A percentile compares a stretch with the other conserved stretches of the same genome.
phyloP scores from a whole-genome alignment of 495 filamentous ascomycete genomes.

The Clohesyomyces aquaticus region DNA sequence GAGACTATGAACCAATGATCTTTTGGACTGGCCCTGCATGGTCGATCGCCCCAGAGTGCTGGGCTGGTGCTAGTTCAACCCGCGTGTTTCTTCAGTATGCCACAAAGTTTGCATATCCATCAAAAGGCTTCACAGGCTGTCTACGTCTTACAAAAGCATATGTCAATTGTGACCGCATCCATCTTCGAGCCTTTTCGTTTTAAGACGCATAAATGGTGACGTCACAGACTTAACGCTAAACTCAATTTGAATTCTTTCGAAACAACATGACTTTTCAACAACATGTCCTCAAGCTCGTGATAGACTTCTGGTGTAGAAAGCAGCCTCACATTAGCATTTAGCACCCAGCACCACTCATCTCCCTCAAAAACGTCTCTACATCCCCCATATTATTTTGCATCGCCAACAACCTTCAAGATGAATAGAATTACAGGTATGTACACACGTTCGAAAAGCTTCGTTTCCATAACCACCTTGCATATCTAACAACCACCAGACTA shows the following conservation, averaged over 20 bases:
- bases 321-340: background rate
- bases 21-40: too few relatives aligned
- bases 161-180: background rate
- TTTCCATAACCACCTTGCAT: background rate
- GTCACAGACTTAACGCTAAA: constrained; percentile 7
- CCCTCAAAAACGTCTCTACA: background rate
- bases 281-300: constrained; percentile 20
- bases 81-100: too few relatives aligned
- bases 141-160: too few relatives aligned
- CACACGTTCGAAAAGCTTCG: background rate
- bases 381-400: background rate
- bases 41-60: too few relatives aligned
- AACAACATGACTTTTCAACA: constrained; percentile 17
- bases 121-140: too few relatives aligned
- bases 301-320: background rate
- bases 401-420: too few relatives aligned
- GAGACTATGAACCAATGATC: too few relatives aligned
- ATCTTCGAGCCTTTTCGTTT: background rate
- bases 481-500: constrained; percentile 17
- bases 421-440: constrained; percentile 25
- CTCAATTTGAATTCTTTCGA: constrained; percentile 2
- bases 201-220: constrained; percentile 13
- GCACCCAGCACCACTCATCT: background rate
- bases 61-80: too few relatives aligned
- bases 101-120: too few relatives aligned